Evolutionary conservation across 768 basidiomycete species (phyloP).

Genomic region (Chiua virens): DNA sequence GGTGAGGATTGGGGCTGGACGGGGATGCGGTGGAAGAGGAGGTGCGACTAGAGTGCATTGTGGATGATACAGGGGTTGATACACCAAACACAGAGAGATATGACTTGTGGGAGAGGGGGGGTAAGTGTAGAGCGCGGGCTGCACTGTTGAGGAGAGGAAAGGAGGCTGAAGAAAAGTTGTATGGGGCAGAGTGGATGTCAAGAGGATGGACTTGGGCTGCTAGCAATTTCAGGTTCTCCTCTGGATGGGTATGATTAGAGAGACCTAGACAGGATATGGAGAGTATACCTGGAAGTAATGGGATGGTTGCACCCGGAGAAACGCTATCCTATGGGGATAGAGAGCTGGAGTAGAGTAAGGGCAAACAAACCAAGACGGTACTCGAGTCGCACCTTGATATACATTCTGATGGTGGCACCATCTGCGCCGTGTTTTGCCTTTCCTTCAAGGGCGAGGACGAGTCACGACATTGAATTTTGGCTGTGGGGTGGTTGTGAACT

Average conservation of each 20-base stretch:
- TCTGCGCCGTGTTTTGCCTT: slow-evolving; percentile 65
- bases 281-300: slow-evolving; percentile 67
- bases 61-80: slow-evolving; percentile 33
- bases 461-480: slow-evolving; percentile 68
- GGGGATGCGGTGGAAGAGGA: slow-evolving; percentile 36
- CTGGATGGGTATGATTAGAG: slow-evolving; percentile 34
- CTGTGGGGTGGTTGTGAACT: slow-evolving; percentile 43
- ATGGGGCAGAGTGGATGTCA: slow-evolving; percentile 68
- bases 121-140: slow-evolving; percentile 65
- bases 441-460: slow-evolving; percentile 72
- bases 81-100: slow-evolving; percentile 59
- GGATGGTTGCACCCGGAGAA: slow-evolving; percentile 64
- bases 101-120: slow-evolving; percentile 55
- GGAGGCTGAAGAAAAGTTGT: slow-evolving; percentile 65
- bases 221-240: slow-evolving; percentile 78
- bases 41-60: slow-evolving; percentile 34
- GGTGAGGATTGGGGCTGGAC: slow-evolving; percentile 31
- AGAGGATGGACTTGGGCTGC: slow-evolving; percentile 76
- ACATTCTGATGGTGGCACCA: slow-evolving; percentile 69
- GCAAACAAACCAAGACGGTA: background rate
- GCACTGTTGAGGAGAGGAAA: slow-evolving; percentile 68
- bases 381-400: slow-evolving; percentile 59
- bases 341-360: slow-evolving; percentile 43
- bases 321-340: slow-evolving; percentile 66
- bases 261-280: background rate